Percentiles rank a stretch among this genome's conserved stretches.
These are phyloP conservation scores for Camellia sinensis DNA, from an alignment of 148 eudicot species.

Conservation along the genomic window DNA sequence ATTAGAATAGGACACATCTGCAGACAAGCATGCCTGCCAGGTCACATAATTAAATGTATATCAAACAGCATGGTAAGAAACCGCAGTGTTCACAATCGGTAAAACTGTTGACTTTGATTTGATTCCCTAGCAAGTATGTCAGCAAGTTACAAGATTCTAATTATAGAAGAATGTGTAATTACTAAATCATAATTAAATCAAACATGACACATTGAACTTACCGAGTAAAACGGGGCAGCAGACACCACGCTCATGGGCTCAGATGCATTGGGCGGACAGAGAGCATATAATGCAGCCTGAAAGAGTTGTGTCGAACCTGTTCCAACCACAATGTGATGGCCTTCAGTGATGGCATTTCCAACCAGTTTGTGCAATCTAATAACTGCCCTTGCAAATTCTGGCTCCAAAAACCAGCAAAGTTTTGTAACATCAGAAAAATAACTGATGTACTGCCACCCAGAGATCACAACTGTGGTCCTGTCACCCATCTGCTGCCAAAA, in stretches of 20 bases:
- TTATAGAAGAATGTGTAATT: not conserved
- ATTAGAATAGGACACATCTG: not conserved
- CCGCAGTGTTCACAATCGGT: not conserved
- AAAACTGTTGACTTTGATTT: not conserved
- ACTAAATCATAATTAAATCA: not conserved
- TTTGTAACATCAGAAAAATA: constrained; percentile 76
- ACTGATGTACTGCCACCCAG: constrained; percentile 83
- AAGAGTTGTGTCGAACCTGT: constrained; percentile 89
- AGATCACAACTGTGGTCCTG: constrained; percentile 53
- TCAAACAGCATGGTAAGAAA: not conserved
- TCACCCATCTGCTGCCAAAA: constrained; percentile 75
- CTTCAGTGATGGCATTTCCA: constrained; percentile 76
- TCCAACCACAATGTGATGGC: constrained; percentile 77
- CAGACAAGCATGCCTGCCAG: not conserved
- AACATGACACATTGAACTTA: constrained; percentile 33
- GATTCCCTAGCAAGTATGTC: not conserved
- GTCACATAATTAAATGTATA: not conserved
- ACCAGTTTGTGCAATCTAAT: constrained; percentile 64
- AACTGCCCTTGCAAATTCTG: constrained; percentile 57
- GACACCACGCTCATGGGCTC: constrained; percentile 82
- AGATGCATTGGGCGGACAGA: constrained; percentile 35
- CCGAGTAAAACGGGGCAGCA: constrained; percentile 89
- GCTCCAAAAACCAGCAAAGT: constrained; percentile 90
- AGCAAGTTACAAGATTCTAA: not conserved
- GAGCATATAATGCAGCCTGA: constrained; percentile 89